Conservation (phyloP, 208 protist species). For the Leishmania tarentolae region DNA sequence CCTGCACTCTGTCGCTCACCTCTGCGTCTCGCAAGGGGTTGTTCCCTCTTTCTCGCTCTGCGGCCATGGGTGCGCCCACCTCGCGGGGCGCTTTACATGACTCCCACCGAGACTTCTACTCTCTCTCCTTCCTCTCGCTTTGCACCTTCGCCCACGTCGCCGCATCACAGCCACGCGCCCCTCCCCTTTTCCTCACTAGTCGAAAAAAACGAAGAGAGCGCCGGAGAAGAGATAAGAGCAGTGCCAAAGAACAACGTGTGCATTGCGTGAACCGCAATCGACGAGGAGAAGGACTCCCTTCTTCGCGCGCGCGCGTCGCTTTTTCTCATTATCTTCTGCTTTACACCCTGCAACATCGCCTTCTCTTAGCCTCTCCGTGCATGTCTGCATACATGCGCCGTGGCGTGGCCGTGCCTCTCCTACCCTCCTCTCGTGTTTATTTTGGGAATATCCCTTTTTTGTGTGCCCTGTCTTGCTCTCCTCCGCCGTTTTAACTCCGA, state of each 20-base stretch:
- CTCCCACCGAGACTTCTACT: not conserved
- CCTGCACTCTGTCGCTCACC: not conserved
- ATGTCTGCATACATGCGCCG: not conserved
- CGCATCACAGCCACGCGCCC: not conserved
- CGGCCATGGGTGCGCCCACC: not conserved
- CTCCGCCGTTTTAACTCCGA: not conserved
- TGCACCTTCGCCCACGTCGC: not conserved
- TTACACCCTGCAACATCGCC: not conserved
- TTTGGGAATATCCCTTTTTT: slow-evolving; percentile 1
- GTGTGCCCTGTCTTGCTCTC: not conserved
- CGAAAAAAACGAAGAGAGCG: not conserved
- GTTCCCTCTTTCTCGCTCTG: not conserved
- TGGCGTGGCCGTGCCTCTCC: not conserved
- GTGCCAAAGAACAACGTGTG: not conserved
- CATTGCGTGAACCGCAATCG: not conserved
- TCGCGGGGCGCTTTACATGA: not conserved
- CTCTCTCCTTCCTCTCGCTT: not conserved
- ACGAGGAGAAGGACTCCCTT: not conserved
- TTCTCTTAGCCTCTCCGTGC: not conserved
- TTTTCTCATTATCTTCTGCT: not conserved
- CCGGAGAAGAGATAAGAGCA: not conserved
- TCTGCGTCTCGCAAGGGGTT: not conserved
- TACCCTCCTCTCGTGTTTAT: not conserved
- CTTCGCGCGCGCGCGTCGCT: not conserved
- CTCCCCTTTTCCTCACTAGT: not conserved